phyloP scores from a whole-genome alignment of 2,329 filamentous ascomycete species.

The Botrytis hyacinthi region DNA sequence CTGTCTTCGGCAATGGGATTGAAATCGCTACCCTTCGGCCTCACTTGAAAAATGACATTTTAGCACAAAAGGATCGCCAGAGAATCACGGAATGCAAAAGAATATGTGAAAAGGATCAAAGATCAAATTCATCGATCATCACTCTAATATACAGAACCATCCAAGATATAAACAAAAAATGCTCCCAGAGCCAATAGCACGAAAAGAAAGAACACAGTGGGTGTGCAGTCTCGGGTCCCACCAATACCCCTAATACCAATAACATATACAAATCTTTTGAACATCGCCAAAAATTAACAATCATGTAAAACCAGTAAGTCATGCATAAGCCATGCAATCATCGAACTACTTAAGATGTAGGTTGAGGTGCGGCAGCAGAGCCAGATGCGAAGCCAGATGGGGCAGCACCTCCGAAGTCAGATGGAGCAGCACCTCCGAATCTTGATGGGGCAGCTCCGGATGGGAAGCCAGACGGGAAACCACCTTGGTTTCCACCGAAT shows the following conservation, averaged over 20 bases:
- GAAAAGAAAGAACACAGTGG: conserved; percentile 9
- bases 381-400: conserved; percentile 3
- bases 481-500: too few relatives aligned
- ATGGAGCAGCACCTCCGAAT: too few relatives aligned
- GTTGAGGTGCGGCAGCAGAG: background rate
- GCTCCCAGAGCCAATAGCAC: conserved; percentile 9
- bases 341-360: background rate
- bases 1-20: background rate
- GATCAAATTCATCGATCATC: background rate
- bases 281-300: background rate
- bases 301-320: background rate
- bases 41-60: background rate
- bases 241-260: background rate
- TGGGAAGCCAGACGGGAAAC: background rate
- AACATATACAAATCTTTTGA: background rate
- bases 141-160: background rate
- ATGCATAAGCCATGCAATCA: background rate
- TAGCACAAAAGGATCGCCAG: background rate
- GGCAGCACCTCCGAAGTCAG: background rate
- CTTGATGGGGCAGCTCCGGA: background rate
- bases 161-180: conserved; percentile 11
- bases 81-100: background rate
- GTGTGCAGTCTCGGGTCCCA: conserved; percentile 5
- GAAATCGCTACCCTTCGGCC: background rate
- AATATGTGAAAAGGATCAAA: background rate